Percentiles rank a stretch among this genome's conserved stretches.
These are phyloP conservation scores for Dichotomocladium elegans DNA, from an alignment of 371 early-diverging fungal genomes.

Conservation along the genomic window DNA sequence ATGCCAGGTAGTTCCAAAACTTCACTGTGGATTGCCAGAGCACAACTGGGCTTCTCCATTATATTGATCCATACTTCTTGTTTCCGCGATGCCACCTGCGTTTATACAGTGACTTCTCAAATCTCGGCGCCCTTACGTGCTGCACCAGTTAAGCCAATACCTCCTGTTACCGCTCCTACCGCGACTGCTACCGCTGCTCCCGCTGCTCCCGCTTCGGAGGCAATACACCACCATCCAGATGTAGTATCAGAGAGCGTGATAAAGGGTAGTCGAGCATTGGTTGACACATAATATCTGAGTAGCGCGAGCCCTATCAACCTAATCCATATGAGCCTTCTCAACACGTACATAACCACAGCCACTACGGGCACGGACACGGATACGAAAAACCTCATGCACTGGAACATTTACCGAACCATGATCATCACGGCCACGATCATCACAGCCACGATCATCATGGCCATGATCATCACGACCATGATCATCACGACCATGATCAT, in stretches of 20 bases:
- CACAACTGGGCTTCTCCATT: too few relatives aligned
- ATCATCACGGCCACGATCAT: constrained; percentile 8
- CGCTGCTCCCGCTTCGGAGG: background rate
- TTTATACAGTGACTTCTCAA: constrained; percentile 6
- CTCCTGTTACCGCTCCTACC: too few relatives aligned
- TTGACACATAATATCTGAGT: background rate
- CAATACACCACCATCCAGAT: background rate
- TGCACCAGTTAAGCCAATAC: too few relatives aligned
- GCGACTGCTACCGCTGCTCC: too few relatives aligned
- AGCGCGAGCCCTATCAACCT: background rate
- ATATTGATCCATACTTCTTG: too few relatives aligned
- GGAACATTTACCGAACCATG: constrained; percentile 8
- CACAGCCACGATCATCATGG: constrained; percentile 11
- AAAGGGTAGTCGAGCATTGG: too few relatives aligned
- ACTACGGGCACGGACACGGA: constrained; percentile 13
- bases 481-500: constrained; percentile 12
- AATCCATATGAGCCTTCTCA: constrained; percentile 16
- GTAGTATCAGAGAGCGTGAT: too few relatives aligned
- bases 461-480: constrained; percentile 23
- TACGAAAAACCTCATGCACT: constrained; percentile 15
- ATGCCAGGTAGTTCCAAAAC: constrained; percentile 1
- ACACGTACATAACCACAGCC: background rate
- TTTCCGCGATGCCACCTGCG: too few relatives aligned
- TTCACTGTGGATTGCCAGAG: background rate
- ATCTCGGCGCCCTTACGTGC: constrained; percentile 8